phyloP scores from a whole-genome alignment of 495 filamentous ascomycete genomes.

The Lasiosphaeria miniovina region DNA sequence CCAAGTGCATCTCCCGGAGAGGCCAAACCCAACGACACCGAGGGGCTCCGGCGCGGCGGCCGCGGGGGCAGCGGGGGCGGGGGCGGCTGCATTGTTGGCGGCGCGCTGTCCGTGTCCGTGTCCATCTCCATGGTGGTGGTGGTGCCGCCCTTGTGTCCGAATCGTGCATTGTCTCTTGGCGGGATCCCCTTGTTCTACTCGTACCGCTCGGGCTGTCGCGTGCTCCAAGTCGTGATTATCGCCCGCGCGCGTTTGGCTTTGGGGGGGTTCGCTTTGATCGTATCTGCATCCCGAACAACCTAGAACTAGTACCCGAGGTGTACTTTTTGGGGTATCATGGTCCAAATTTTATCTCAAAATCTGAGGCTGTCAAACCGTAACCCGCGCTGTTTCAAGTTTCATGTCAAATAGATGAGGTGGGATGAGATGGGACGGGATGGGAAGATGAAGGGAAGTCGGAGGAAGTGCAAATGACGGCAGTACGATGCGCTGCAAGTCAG shows the following conservation, averaged over 20 bases:
- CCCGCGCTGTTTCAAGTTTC: no score
- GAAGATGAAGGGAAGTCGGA: no score
- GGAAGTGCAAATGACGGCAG: no score
- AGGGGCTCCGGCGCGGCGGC: constrained; percentile 14
- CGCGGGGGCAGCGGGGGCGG: constrained; percentile 64
- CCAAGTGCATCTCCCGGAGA: no score
- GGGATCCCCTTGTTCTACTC: neutral
- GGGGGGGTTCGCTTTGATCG: neutral
- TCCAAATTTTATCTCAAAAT: no score
- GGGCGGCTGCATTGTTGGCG: neutral
- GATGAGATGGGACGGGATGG: no score
- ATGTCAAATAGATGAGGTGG: no score
- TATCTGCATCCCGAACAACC: neutral
- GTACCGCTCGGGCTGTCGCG: neutral
- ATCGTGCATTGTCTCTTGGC: constrained; percentile 20
- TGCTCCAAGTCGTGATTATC: no score
- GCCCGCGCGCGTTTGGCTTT: no score
- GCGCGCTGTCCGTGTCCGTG: neutral
- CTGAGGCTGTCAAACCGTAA: no score
- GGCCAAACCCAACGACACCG: neutral
- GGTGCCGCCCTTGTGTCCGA: constrained; percentile 6
- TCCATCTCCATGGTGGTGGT: neutral
- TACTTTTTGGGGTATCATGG: no score
- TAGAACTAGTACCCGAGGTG: no score
- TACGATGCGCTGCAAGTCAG: neutral